Percentiles rank a stretch among this genome's conserved stretches.
These are phyloP conservation scores for Phoma herbarum DNA, from an alignment of 2,329 filamentous ascomycete genomes.

Conservation along the genomic window DNA sequence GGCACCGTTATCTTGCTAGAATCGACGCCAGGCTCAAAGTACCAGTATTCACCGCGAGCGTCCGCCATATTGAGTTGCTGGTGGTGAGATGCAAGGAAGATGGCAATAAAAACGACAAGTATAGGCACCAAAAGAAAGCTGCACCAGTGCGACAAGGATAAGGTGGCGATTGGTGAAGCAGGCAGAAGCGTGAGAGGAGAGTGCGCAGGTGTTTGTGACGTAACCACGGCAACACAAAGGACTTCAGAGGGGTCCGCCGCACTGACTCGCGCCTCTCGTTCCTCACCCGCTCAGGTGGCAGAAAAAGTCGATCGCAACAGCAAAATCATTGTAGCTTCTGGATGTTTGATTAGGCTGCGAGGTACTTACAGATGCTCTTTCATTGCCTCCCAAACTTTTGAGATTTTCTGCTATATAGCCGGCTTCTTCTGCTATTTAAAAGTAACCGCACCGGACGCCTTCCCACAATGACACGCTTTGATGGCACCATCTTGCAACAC, in stretches of 20 bases:
- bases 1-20: slow-evolving; percentile 84
- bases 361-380: too few species aligned
- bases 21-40: slow-evolving; percentile 88
- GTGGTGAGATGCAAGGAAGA: slow-evolving; percentile 1
- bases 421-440: too few species aligned
- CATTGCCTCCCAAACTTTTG: too few species aligned
- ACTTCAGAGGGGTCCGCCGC: slow-evolving; percentile 2
- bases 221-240: slow-evolving; percentile 18
- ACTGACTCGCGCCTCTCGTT: slow-evolving; percentile 1
- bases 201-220: slow-evolving; percentile 21
- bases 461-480: neutral
- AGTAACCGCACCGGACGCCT: neutral
- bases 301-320: too few species aligned
- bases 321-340: too few species aligned
- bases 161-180: slow-evolving; percentile 14
- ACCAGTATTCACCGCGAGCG: slow-evolving; percentile 58
- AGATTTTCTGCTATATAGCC: too few species aligned
- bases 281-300: too few species aligned
- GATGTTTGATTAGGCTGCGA: too few species aligned
- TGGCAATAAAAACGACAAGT: neutral
- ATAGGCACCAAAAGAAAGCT: slow-evolving; percentile 5
- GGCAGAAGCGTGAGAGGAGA: slow-evolving; percentile 12
- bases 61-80: slow-evolving; percentile 38
- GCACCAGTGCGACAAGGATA: slow-evolving; percentile 15
- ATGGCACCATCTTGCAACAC: too few species aligned